These are phyloP conservation scores for Lyophyllum atratum DNA, from an alignment of 768 basidiomycete genomes.

Conservation along the genomic window DNA sequence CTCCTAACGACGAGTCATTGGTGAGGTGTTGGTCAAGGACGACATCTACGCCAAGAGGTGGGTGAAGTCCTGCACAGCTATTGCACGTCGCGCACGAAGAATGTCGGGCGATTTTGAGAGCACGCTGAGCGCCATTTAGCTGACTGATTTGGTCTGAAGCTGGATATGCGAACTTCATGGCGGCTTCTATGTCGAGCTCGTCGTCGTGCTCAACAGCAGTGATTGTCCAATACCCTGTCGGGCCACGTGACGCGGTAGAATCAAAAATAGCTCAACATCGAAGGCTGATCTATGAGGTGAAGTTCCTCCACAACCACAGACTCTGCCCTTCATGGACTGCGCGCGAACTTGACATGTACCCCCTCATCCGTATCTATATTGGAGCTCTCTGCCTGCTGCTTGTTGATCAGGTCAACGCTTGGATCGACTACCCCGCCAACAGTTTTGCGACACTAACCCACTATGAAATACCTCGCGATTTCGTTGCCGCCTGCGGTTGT, in stretches of 20 bases:
- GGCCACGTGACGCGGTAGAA: slow-evolving; percentile 5
- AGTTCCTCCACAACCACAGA: not conserved
- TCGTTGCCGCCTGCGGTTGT: slow-evolving; percentile 78
- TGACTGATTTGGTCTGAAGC: slow-evolving; percentile 50
- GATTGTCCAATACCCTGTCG: not conserved
- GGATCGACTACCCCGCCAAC: slow-evolving; percentile 64
- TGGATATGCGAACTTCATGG: slow-evolving; percentile 72
- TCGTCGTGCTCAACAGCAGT: not conserved
- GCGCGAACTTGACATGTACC: not conserved
- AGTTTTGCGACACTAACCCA: slow-evolving; percentile 82
- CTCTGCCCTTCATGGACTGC: slow-evolving; percentile 1
- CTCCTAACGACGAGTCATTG: slow-evolving; percentile 51
- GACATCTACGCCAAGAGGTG: slow-evolving; percentile 58
- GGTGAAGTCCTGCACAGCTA: slow-evolving; percentile 71
- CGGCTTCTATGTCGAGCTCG: not conserved
- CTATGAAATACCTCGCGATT: slow-evolving; percentile 57
- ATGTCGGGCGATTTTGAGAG: slow-evolving; percentile 85
- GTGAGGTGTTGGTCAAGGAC: slow-evolving; percentile 51
- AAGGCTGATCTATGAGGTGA: not conserved
- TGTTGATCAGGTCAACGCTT: slow-evolving; percentile 25
- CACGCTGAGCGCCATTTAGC: slow-evolving; percentile 50
- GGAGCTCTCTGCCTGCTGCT: slow-evolving; percentile 1
- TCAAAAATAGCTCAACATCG: too few species aligned
- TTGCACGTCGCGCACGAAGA: slow-evolving; percentile 67
- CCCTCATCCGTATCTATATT: slow-evolving; percentile 14